A percentile compares a stretch with the other conserved stretches of the same genome.
Conservation (phyloP, 2,329 filamentous ascomycete species). For the Pseudovirgaria hyperparasitica region DNA sequence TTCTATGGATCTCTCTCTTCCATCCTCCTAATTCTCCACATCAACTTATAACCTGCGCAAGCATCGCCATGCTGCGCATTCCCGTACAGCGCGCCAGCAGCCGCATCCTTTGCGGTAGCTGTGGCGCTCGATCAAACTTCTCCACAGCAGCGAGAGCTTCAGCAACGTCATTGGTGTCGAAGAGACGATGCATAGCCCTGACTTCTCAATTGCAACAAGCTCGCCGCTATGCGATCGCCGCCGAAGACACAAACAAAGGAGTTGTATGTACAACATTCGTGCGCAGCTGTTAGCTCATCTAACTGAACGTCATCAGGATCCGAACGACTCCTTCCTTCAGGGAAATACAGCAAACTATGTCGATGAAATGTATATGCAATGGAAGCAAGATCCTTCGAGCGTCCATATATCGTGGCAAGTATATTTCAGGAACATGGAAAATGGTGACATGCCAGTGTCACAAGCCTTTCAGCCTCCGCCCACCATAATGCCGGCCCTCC, state of each 20-base stretch:
- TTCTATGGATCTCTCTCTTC: no score
- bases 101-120: no score
- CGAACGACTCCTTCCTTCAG: conserved; percentile 91
- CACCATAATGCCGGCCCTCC: conserved; percentile 72
- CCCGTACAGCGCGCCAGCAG: no score
- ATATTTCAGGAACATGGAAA: conserved; percentile 99
- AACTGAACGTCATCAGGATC: conserved; percentile 41
- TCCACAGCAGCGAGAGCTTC: conserved; percentile 10
- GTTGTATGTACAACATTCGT: conserved; percentile 36
- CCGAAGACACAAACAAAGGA: conserved; percentile 46
- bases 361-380: conserved; percentile 98
- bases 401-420: conserved; percentile 98
- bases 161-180: conserved; percentile 31
- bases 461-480: conserved; percentile 95
- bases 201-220: conserved; percentile 31
- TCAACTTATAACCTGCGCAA: no score
- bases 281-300: conserved; percentile 7
- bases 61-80: no score
- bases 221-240: conserved; percentile 46
- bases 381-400: conserved; percentile 85
- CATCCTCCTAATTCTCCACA: no score
- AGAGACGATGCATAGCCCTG: conserved; percentile 34
- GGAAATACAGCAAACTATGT: conserved; percentile 98
- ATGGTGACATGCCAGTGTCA: conserved; percentile 91
- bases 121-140: background rate